phyloP scores from a whole-genome alignment of 2,329 filamentous ascomycete species.

The Colletotrichum lentis region DNA sequence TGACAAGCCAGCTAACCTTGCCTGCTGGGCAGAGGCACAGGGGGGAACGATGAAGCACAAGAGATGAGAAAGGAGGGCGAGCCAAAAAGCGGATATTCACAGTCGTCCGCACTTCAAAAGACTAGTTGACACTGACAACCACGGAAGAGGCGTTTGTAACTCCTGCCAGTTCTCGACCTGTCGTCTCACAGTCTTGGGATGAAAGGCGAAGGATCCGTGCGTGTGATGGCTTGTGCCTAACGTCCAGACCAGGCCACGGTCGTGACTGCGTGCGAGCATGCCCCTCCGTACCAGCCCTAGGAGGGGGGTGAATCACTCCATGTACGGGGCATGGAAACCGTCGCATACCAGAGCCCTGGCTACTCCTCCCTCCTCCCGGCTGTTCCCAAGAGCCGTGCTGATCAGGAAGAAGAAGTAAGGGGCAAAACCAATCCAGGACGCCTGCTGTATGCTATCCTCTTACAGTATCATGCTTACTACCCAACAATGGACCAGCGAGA shows the following conservation, averaged over 20 bases:
- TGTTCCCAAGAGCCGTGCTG: conserved; percentile 30
- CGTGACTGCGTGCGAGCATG: neutral
- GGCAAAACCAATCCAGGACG: neutral
- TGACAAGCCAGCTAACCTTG: conserved; percentile 10
- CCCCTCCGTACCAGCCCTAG: neutral
- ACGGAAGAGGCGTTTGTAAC: conserved; percentile 16
- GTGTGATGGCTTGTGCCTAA: conserved; percentile 2
- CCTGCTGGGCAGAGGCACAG: neutral
- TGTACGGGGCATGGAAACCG: conserved; percentile 8
- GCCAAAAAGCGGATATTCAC: neutral
- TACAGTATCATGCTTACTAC: neutral
- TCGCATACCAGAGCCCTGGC: conserved; percentile 2
- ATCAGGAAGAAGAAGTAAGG: conserved; percentile 10
- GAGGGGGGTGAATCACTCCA: conserved; percentile 16
- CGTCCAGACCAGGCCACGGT: neutral
- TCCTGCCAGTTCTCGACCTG: conserved; percentile 17
- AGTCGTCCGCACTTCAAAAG: conserved; percentile 18
- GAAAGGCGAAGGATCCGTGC: conserved; percentile 22
- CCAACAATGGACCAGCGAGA: neutral
- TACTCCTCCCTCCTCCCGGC: conserved; percentile 15
- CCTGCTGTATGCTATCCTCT: neutral
- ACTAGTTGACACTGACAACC: conserved; percentile 9
- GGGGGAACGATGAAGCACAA: neutral
- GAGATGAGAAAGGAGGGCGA: neutral
- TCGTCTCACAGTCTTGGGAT: conserved; percentile 20